Evolutionary conservation across 1,284 basidiomycete genomes (phyloP).

Genomic region (Sanghuangporus baumii): DNA sequence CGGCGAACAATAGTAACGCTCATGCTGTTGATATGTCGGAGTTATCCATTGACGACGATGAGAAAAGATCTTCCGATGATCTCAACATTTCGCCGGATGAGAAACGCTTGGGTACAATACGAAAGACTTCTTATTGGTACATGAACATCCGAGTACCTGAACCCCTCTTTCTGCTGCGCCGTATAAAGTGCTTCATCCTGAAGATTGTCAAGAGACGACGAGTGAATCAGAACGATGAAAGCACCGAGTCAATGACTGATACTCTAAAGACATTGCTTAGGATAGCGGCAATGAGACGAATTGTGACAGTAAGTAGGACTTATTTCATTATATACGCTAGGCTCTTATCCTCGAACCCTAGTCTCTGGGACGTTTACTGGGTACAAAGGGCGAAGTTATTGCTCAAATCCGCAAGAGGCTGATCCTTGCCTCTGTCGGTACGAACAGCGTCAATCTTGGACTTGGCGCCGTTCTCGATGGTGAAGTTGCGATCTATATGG

Average conservation of each 20-base stretch:
- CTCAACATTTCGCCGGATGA: not conserved
- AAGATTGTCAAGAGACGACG: not conserved
- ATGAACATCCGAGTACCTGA: not conserved
- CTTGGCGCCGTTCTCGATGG: constrained; percentile 25
- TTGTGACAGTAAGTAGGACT: constrained; percentile 53
- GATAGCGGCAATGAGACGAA: constrained; percentile 76
- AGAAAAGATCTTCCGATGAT: not conserved
- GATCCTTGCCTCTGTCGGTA: constrained; percentile 24
- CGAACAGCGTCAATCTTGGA: not conserved
- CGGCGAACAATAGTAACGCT: not conserved
- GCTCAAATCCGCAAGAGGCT: constrained; percentile 76
- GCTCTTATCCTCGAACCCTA: not conserved
- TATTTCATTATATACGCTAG: not conserved
- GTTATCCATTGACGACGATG: not conserved
- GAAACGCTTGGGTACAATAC: not conserved
- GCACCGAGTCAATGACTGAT: constrained; percentile 15
- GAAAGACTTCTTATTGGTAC: not conserved
- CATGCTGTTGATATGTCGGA: too few relatives aligned
- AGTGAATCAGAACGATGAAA: constrained; percentile 20
- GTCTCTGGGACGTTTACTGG: constrained; percentile 72
- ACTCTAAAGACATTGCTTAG: constrained; percentile 50
- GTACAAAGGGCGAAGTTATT: constrained; percentile 81
- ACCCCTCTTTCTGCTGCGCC: not conserved
- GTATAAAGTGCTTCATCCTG: not conserved
- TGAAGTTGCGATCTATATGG: constrained; percentile 81